phyloP scores from a whole-genome alignment of 2,329 filamentous ascomycete species.

The Alternaria hordeiaustralica region DNA sequence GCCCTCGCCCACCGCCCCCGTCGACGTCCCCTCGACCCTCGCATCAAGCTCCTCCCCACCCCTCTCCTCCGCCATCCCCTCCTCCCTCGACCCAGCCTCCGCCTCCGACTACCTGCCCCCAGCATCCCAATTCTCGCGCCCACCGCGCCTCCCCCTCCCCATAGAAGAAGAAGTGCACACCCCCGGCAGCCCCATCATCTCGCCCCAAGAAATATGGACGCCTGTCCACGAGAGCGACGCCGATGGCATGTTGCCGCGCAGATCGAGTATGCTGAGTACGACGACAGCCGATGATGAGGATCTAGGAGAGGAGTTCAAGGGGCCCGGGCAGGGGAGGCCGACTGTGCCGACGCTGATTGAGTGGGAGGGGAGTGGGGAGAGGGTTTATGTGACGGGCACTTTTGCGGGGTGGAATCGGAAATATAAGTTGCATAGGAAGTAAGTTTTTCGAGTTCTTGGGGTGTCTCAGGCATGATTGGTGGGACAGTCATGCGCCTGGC shows the following conservation, averaged over 20 bases:
- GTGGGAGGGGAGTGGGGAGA: slow-evolving; percentile 83
- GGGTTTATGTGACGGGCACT: slow-evolving; percentile 95
- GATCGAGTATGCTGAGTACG: slow-evolving; percentile 59
- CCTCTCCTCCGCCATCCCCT: slow-evolving; percentile 35
- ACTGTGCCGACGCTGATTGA: slow-evolving; percentile 85
- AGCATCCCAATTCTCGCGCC: slow-evolving; percentile 63
- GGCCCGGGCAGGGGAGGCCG: slow-evolving; percentile 67
- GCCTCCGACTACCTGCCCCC: slow-evolving; percentile 48
- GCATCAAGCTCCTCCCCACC: slow-evolving; percentile 21
- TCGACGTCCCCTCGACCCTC: slow-evolving; percentile 45
- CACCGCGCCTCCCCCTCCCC: slow-evolving; percentile 86
- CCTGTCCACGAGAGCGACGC: slow-evolving; percentile 52
- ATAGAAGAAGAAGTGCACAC: slow-evolving; percentile 92
- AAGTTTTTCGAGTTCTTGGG: slow-evolving; percentile 54
- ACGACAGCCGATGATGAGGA: slow-evolving; percentile 72
- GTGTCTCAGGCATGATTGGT: slow-evolving; percentile 11
- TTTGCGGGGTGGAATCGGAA: slow-evolving; percentile 98
- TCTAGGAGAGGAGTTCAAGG: slow-evolving; percentile 69
- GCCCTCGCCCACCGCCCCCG: slow-evolving; percentile 44
- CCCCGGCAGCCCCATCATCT: slow-evolving; percentile 87
- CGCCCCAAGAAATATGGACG: slow-evolving; percentile 68
- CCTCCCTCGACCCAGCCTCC: slow-evolving; percentile 39
- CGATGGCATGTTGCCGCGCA: slow-evolving; percentile 62
- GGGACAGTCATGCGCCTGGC: neutral
- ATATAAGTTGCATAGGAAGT: slow-evolving; percentile 85